Percentiles rank a stretch among this genome's conserved stretches.
Conservation (phyloP, 2,329 filamentous ascomycete genomes). For the Colletotrichum phormii region DNA sequence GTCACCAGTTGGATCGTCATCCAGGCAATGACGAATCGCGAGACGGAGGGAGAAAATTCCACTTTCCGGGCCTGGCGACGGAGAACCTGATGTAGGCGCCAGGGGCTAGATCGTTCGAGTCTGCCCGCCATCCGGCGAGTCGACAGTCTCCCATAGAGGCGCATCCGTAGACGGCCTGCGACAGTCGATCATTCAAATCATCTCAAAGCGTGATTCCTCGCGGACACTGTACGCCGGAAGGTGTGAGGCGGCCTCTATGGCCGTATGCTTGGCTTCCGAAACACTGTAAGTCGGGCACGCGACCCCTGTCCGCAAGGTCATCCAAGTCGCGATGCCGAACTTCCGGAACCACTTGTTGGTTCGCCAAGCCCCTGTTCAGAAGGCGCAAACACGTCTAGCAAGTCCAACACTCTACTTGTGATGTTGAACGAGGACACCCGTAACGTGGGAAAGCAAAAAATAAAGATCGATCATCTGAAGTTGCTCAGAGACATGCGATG, state of each 20-base stretch:
- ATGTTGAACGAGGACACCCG: background rate
- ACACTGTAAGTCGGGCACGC: conserved; percentile 31
- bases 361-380: background rate
- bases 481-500: conserved; percentile 17
- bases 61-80: background rate
- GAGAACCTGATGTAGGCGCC: background rate
- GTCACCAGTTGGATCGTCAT: conserved; percentile 9
- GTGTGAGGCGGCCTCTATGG: background rate
- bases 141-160: background rate
- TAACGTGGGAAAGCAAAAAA: background rate
- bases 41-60: background rate
- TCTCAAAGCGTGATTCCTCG: background rate
- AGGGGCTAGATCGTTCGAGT: background rate
- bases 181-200: conserved; percentile 33
- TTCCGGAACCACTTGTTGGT: background rate
- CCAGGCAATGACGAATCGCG: conserved; percentile 15
- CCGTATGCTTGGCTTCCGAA: conserved; percentile 30
- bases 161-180: conserved; percentile 19
- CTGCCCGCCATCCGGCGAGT: background rate
- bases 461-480: conserved; percentile 29
- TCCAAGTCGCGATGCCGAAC: conserved; percentile 16
- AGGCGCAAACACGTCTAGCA: background rate
- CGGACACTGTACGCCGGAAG: conserved; percentile 5
- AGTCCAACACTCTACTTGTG: background rate
- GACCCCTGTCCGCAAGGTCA: conserved; percentile 16